phyloP scores from a whole-genome alignment of 441 rosid species.

The Populus trichocarpa region DNA sequence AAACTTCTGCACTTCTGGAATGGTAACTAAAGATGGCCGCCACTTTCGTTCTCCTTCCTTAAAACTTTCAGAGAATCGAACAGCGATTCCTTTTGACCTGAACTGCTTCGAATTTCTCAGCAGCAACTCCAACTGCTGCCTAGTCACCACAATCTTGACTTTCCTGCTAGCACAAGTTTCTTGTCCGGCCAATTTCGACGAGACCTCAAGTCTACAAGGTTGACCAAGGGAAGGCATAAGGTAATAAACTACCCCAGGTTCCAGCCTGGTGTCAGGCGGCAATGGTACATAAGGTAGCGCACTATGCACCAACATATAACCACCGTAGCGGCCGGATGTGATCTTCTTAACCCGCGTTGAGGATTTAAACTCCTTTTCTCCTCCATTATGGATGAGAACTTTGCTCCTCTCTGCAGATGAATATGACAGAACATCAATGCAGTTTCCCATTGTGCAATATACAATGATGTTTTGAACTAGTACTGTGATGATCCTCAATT shows the following conservation, averaged over 20 bases:
- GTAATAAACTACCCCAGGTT: conserved; percentile 25
- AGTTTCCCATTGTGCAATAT: conserved; percentile 45
- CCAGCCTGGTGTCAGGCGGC: conserved; percentile 18
- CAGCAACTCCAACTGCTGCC: conserved; percentile 33
- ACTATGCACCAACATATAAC: conserved; percentile 22
- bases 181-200: conserved; percentile 1
- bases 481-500: no score
- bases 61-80: conserved; percentile 14
- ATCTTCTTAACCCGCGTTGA: conserved; percentile 20
- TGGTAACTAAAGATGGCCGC: conserved; percentile 40
- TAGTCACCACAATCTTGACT: conserved; percentile 35
- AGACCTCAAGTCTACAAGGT: background rate
- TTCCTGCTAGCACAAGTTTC: conserved; percentile 23
- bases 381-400: conserved; percentile 23
- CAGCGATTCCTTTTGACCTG: conserved; percentile 13
- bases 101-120: conserved; percentile 25
- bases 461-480: conserved; percentile 6
- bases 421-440: conserved; percentile 22
- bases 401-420: conserved; percentile 17
- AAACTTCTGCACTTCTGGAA: conserved; percentile 29
- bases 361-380: conserved; percentile 26
- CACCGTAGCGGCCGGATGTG: conserved; percentile 16
- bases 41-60: conserved; percentile 28
- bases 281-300: conserved; percentile 22
- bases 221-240: conserved; percentile 17